These are phyloP conservation scores for Phyllosticta paracitricarpa DNA, from an alignment of 2,329 filamentous ascomycete genomes.

Conservation along the genomic window DNA sequence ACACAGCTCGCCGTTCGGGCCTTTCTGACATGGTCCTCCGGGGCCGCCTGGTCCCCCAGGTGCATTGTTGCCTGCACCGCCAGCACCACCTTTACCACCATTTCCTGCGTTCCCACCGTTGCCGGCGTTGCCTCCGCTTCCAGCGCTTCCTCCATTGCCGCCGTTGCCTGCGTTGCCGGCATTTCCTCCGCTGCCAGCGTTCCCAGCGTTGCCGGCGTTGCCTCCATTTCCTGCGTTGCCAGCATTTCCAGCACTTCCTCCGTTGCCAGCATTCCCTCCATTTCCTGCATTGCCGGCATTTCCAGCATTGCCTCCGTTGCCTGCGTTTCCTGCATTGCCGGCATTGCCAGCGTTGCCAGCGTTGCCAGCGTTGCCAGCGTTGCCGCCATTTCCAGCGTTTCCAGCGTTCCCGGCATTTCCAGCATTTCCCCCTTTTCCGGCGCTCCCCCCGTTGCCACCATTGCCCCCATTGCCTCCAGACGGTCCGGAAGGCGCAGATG, in stretches of 20 bases:
- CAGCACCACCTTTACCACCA: background rate
- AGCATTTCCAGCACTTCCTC: background rate
- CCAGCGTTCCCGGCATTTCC: no score
- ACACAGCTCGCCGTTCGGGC: background rate
- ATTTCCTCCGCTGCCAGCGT: background rate
- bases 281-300: background rate
- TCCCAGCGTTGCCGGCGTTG: background rate
- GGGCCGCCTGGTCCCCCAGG: background rate
- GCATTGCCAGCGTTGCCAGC: background rate
- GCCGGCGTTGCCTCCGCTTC: background rate
- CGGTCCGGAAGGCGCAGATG: background rate
- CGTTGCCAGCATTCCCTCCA: no score
- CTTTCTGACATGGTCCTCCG: background rate
- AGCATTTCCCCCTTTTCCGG: no score
- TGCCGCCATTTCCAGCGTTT: background rate
- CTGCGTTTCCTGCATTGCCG: background rate
- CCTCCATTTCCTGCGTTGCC: background rate
- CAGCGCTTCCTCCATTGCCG: no score
- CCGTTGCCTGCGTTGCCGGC: no score
- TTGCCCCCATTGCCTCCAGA: background rate
- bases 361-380: background rate
- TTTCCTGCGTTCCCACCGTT: background rate
- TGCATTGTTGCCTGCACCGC: background rate
- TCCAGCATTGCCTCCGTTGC: background rate
- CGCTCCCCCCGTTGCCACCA: no score